Evolutionary conservation across 192 early-diverging fungal species (phyloP).

Genomic region (Coemansia javaensis): DNA sequence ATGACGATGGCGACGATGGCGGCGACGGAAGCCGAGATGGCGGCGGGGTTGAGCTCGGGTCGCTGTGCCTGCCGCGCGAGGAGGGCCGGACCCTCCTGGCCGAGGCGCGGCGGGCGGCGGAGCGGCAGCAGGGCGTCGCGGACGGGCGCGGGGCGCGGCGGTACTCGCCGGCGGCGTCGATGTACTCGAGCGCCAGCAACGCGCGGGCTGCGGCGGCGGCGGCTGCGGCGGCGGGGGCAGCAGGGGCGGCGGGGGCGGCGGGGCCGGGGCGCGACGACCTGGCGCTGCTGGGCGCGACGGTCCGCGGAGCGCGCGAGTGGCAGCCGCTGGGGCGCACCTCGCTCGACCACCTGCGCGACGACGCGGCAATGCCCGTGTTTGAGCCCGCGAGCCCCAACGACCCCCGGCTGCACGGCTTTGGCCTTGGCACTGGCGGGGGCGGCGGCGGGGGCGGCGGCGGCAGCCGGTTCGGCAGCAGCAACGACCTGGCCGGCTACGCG

Average conservation of each 20-base stretch:
- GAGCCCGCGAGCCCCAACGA: neutral
- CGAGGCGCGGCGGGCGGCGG: slow-evolving; percentile 40
- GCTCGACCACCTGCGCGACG: slow-evolving; percentile 23
- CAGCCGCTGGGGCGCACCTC: slow-evolving; percentile 41
- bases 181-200: slow-evolving; percentile 12
- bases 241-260: no score
- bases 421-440: no score
- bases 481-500: slow-evolving; percentile 3
- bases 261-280: no score
- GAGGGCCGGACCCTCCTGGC: slow-evolving; percentile 44
- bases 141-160: slow-evolving; percentile 7
- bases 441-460: no score
- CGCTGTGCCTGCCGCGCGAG: slow-evolving; percentile 35
- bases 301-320: slow-evolving; percentile 39
- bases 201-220: slow-evolving; percentile 14
- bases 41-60: slow-evolving; percentile 36
- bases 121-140: slow-evolving; percentile 31
- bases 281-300: neutral
- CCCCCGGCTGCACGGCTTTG: slow-evolving; percentile 3
- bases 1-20: slow-evolving; percentile 23
- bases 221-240: no score
- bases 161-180: slow-evolving; percentile 24
- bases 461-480: slow-evolving; percentile 10
- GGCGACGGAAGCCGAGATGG: neutral
- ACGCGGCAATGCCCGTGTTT: slow-evolving; percentile 3